These are phyloP conservation scores for Chaetoscypha palmicola DNA, from an alignment of 2,329 filamentous ascomycete species.

Conservation along the genomic window DNA sequence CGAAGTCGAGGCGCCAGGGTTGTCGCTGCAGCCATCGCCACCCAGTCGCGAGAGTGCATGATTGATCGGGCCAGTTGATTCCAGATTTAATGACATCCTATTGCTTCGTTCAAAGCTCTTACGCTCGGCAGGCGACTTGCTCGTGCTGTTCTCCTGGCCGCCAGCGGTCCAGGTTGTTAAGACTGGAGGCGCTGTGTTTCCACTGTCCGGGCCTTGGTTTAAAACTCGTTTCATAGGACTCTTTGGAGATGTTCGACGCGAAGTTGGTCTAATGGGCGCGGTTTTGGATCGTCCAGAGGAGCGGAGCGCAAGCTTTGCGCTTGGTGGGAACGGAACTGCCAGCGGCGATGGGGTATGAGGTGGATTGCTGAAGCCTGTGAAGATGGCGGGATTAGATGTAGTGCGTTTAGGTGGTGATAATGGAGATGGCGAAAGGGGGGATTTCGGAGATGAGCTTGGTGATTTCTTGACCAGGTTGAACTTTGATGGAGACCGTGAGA, in stretches of 20 bases:
- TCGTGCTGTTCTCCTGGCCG: constrained; percentile 38
- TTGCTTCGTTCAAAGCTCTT: constrained; percentile 44
- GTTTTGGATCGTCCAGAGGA: constrained; percentile 55
- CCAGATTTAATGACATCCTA: constrained; percentile 41
- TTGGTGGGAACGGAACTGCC: constrained; percentile 59
- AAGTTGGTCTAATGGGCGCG: constrained; percentile 46
- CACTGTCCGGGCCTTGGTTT: constrained; percentile 57
- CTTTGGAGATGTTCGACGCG: constrained; percentile 67
- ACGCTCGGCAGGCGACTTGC: constrained; percentile 37
- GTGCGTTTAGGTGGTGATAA: constrained; percentile 40
- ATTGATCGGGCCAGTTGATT: constrained; percentile 45
- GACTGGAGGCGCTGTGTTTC: constrained; percentile 54
- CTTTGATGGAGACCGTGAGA: constrained; percentile 92
- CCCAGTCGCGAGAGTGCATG: constrained; percentile 42
- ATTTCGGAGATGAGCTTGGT: constrained; percentile 41
- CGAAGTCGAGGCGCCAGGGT: constrained; percentile 49
- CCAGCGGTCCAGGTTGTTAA: constrained; percentile 14
- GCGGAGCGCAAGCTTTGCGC: constrained; percentile 58
- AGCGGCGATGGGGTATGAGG: constrained; percentile 44
- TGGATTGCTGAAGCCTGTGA: constrained; percentile 23
- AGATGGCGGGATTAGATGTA: constrained; percentile 44
- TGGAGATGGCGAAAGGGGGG: constrained; percentile 52
- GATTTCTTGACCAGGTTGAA: constrained; percentile 55
- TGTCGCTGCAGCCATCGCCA: constrained; percentile 37
- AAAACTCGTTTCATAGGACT: constrained; percentile 77